Conservation (phyloP, 768 basidiomycete species). For the Boletus sp. region DNA sequence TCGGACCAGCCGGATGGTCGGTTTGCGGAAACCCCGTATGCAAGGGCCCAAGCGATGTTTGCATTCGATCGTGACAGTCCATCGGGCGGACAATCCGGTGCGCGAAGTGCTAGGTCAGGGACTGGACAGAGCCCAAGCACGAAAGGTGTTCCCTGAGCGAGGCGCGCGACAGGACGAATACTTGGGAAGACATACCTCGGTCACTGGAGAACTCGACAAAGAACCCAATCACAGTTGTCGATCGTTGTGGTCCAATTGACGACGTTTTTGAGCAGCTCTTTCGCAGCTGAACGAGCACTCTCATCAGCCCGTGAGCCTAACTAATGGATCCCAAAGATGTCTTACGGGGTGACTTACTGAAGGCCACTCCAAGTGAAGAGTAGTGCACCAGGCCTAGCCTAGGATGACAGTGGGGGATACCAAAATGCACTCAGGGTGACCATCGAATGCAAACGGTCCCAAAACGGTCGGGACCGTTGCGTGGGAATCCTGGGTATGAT, state of each 20-base stretch:
- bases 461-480: too few relatives aligned
- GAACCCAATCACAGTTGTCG: slow-evolving; percentile 13
- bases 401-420: too few relatives aligned
- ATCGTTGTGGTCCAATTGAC: slow-evolving; percentile 17
- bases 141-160: neutral
- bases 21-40: neutral
- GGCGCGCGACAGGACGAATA: too few relatives aligned
- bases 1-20: slow-evolving; percentile 21
- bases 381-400: too few relatives aligned
- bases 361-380: too few relatives aligned
- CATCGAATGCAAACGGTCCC: too few relatives aligned
- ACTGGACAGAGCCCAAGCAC: neutral
- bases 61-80: neutral
- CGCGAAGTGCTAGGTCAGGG: neutral
- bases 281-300: neutral
- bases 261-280: neutral
- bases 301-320: too few relatives aligned
- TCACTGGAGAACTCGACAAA: slow-evolving; percentile 11
- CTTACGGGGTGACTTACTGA: too few relatives aligned
- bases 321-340: too few relatives aligned
- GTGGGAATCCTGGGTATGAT: too few relatives aligned
- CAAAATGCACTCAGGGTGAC: too few relatives aligned
- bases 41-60: neutral
- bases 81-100: slow-evolving; percentile 4
- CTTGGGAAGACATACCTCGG: neutral